Evolutionary conservation across 176 grass and related monocot genomes (phyloP).

Genomic region (Carex pumila): DNA sequence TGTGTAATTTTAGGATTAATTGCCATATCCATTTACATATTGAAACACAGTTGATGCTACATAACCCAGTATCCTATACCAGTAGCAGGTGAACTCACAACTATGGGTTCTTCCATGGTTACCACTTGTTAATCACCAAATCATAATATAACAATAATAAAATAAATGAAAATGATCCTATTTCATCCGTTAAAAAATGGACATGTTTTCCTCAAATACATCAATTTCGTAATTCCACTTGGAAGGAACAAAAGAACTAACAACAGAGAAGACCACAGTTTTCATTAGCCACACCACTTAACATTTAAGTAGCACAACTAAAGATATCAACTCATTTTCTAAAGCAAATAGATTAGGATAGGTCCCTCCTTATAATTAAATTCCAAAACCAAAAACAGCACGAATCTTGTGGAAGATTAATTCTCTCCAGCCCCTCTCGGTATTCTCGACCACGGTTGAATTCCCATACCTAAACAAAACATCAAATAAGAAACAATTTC

Average conservation of each 20-base stretch:
- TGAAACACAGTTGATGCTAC: no score
- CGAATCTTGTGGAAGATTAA: constrained; percentile 97
- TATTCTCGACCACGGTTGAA: constrained; percentile 95
- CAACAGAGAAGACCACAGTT: neutral
- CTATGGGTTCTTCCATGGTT: no score
- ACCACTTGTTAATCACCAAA: no score
- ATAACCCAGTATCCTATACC: neutral
- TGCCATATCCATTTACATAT: neutral
- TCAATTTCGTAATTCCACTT: neutral
- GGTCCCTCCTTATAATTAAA: constrained; percentile 24
- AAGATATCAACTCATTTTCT: neutral
- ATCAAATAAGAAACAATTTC: neutral
- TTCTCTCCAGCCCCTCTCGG: constrained; percentile 82
- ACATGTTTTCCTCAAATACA: neutral
- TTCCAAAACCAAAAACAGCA: constrained; percentile 84
- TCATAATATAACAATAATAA: neutral
- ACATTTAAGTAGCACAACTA: neutral
- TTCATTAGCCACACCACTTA: neutral
- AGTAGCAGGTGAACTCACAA: neutral
- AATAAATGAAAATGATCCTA: neutral
- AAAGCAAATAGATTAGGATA: neutral
- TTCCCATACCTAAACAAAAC: constrained; percentile 61
- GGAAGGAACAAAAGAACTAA: neutral
- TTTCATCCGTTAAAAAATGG: neutral
- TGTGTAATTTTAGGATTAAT: neutral